These are phyloP conservation scores for Endocladia muricata DNA, from an alignment of 31 red algal species.

Conservation along the genomic window DNA sequence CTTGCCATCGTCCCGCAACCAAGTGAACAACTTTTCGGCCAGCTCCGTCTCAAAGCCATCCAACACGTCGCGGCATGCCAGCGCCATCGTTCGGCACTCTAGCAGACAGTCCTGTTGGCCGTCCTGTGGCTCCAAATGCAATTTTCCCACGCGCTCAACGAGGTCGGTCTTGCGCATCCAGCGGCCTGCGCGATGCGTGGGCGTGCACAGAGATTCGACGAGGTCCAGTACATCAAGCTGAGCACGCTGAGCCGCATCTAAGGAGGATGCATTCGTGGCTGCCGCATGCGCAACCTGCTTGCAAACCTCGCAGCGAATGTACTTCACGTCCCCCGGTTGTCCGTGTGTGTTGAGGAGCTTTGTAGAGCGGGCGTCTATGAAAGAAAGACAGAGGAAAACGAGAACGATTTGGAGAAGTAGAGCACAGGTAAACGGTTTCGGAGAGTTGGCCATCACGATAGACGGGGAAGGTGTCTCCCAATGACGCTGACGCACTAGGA, in stretches of 20 bases:
- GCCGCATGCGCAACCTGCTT: not conserved
- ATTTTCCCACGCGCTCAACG: not conserved
- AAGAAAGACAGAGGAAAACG: not conserved
- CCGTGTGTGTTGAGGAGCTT: not conserved
- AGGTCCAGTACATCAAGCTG: conserved; percentile 2
- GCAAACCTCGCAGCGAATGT: conserved; percentile 8
- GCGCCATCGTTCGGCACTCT: not conserved
- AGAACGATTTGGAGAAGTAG: not conserved
- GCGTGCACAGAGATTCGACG: conserved; percentile 3
- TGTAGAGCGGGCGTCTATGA: not conserved
- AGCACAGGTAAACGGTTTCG: too few relatives aligned
- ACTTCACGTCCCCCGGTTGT: not conserved
- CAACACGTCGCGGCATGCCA: conserved; percentile 12
- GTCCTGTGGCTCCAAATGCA: conserved; percentile 7
- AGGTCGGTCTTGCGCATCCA: conserved; percentile 18
- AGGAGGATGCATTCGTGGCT: not conserved
- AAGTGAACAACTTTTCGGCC: conserved; percentile 6
- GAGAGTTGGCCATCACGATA: too few relatives aligned
- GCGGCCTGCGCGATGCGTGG: not conserved
- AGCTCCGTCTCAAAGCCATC: conserved; percentile 19
- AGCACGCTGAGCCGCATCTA: not conserved
- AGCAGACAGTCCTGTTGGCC: not conserved
- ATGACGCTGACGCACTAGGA: too few relatives aligned
- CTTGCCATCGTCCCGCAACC: not conserved
- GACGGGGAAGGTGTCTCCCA: too few relatives aligned